Evolutionary conservation across 2,329 filamentous ascomycete species (phyloP).

Genomic region (Epicoccum sorghinum): DNA sequence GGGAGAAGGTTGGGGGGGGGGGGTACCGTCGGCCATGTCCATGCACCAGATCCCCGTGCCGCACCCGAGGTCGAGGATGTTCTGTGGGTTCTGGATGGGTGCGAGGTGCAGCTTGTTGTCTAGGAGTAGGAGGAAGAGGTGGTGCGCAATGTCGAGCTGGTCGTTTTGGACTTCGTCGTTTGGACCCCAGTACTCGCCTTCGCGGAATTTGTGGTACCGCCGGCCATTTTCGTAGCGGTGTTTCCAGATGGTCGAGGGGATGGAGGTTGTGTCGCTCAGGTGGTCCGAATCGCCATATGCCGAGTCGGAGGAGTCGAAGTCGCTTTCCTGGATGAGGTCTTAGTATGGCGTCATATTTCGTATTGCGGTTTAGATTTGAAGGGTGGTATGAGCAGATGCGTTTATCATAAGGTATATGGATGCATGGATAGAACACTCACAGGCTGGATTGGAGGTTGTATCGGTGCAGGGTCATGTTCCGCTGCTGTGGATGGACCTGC

Average conservation of each 20-base stretch:
- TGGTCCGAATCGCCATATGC: conserved; percentile 31
- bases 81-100: conserved; percentile 26
- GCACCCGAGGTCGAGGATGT: conserved; percentile 33
- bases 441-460: conserved; percentile 14
- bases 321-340: conserved; percentile 6
- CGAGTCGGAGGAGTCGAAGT: conserved; percentile 30
- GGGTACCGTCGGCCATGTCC: conserved; percentile 31
- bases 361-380: background rate
- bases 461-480: conserved; percentile 13
- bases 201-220: conserved; percentile 40
- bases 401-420: too few species aligned
- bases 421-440: background rate
- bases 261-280: conserved; percentile 39
- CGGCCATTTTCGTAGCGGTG: conserved; percentile 43
- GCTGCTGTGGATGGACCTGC: conserved; percentile 4
- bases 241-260: conserved; percentile 37
- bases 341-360: background rate
- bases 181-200: conserved; percentile 41
- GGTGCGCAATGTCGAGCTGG: conserved; percentile 37
- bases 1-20: background rate
- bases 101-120: conserved; percentile 32
- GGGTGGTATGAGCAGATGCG: background rate
- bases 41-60: conserved; percentile 41
- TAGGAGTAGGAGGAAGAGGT: conserved; percentile 33
- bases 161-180: conserved; percentile 40